phyloP scores from a whole-genome alignment of 2,329 filamentous ascomycete genomes.

The Diplocarpon mali region DNA sequence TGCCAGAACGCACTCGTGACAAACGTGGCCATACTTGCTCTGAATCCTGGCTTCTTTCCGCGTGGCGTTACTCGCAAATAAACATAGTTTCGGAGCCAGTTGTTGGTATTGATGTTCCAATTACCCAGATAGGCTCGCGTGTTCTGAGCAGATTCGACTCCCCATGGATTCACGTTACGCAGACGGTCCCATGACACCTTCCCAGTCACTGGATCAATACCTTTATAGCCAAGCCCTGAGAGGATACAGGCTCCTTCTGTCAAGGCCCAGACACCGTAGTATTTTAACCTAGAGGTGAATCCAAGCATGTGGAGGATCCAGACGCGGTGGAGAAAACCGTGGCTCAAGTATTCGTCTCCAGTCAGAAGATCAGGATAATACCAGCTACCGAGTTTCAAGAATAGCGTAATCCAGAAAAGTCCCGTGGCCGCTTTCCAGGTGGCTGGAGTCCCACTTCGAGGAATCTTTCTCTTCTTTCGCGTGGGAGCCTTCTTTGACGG shows the following conservation, averaged over 20 bases:
- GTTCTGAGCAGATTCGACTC: slow-evolving; percentile 85
- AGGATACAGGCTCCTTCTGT: slow-evolving; percentile 93
- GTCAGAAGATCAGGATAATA: slow-evolving; percentile 57
- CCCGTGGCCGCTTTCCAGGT: slow-evolving; percentile 63
- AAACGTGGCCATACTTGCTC: slow-evolving; percentile 89
- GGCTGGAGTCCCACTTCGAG: slow-evolving; percentile 79
- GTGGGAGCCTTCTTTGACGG: slow-evolving; percentile 77
- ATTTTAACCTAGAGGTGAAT: slow-evolving; percentile 76
- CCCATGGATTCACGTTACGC: slow-evolving; percentile 78
- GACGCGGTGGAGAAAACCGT: slow-evolving; percentile 60
- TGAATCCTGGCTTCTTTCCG: slow-evolving; percentile 92
- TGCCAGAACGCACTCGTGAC: slow-evolving; percentile 95
- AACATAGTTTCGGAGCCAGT: slow-evolving; percentile 91
- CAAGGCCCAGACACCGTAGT: slow-evolving; percentile 91
- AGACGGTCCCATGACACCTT: slow-evolving; percentile 84
- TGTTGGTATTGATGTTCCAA: slow-evolving; percentile 99
- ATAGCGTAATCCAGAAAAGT: slow-evolving; percentile 67
- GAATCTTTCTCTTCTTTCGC: slow-evolving; percentile 83
- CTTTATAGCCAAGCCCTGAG: slow-evolving; percentile 87
- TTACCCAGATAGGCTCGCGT: slow-evolving; percentile 80
- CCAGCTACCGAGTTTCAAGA: slow-evolving; percentile 58
- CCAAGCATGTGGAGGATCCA: slow-evolving; percentile 77
- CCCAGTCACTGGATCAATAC: slow-evolving; percentile 73
- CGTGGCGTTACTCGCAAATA: slow-evolving; percentile 91
- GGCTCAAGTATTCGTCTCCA: slow-evolving; percentile 52